A percentile compares a stretch with the other conserved stretches of the same genome.
These are phyloP conservation scores for Penicillium brasilianum DNA, from an alignment of 2,329 filamentous ascomycete species.

Conservation along the genomic window DNA sequence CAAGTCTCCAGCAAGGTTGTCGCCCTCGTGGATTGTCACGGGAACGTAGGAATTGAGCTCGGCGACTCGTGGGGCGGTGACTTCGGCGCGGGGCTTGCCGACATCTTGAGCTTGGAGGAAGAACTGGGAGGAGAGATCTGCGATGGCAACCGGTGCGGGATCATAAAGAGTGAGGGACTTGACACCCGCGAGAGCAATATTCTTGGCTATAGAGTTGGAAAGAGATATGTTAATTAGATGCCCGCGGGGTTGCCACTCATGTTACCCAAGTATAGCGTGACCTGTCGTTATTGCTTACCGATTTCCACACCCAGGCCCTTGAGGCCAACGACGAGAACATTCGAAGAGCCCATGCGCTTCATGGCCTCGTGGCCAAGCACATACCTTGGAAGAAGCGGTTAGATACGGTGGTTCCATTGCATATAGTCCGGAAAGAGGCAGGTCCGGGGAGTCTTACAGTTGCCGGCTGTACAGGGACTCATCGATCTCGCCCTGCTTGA, in stretches of 20 bases:
- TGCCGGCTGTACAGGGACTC: slow-evolving; percentile 71
- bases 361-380: slow-evolving; percentile 82
- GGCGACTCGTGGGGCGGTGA: slow-evolving; percentile 85
- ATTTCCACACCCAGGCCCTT: slow-evolving; percentile 97
- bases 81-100: slow-evolving; percentile 85
- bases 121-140: slow-evolving; percentile 96
- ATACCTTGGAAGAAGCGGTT: slow-evolving; percentile 52
- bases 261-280: not conserved
- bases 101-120: slow-evolving; percentile 89
- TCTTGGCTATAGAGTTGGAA: slow-evolving; percentile 70
- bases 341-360: slow-evolving; percentile 98
- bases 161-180: slow-evolving; percentile 96
- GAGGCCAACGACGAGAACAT: slow-evolving; percentile 87
- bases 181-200: slow-evolving; percentile 95
- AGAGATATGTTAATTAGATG: not conserved
- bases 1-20: slow-evolving; percentile 74
- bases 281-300: slow-evolving; percentile 43
- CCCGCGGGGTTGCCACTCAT: not conserved
- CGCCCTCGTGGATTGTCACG: slow-evolving; percentile 71
- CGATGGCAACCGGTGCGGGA: slow-evolving; percentile 78
- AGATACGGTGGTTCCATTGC: slow-evolving; percentile 2
- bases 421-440: not conserved
- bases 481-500: slow-evolving; percentile 69
- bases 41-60: slow-evolving; percentile 98
- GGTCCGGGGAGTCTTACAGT: slow-evolving; percentile 48